Base-by-base conservation (phyloP, 2,329 filamentous ascomycete species). In the Trichoderma citrinoviride region DNA sequence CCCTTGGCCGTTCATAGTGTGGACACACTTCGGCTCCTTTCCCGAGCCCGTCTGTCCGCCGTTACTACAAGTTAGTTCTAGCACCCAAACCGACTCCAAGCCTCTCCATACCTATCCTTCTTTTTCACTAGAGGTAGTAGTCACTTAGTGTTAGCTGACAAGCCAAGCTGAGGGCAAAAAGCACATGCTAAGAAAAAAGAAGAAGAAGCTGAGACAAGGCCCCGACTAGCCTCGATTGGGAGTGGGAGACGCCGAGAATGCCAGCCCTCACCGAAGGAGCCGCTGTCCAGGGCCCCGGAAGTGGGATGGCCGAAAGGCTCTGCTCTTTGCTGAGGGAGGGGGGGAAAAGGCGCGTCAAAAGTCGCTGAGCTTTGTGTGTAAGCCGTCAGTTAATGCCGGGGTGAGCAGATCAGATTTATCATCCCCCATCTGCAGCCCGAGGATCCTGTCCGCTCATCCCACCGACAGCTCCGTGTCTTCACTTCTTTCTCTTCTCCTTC, bases 191-290 rank as follows among this genome's bases (percentile, higher is more conserved):
- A 14, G 8, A 27, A 49, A 53, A 14, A 5, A 27, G 47, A 53
- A 46, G 49, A 54, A 49, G 53, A 37, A 46, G 53, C 40, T 19
- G 8, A 10, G 33, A 25, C 5, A 37, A 33, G 33, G 33, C 19
- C 37, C 2, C 21, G 7, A 23, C 60, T 62, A 62, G 21, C 25
- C 49, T 46, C 5, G n/a, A 44, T 62, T 10, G 2, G 47, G 62
- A 54, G 62, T 65, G 62, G 62, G 62, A 65, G 54, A 49, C 23
- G 64, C 64, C 64, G 64, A 62, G 25, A 6, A 12, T 4, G n/a
- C 17, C 21, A 17, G 33, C 33, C 25, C 21, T 61, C 49, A 46
- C 49, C 60, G 60, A 37, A 62, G 41, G n/a, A n/a, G n/a, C n/a
- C n/a, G n/a, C n/a, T n/a, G n/a, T n/a, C n/a, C n/a, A n/a, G n/a